These are phyloP conservation scores for Cyclotella cryptica DNA, from an alignment of 108 stramenopile species.

Conservation along the genomic window DNA sequence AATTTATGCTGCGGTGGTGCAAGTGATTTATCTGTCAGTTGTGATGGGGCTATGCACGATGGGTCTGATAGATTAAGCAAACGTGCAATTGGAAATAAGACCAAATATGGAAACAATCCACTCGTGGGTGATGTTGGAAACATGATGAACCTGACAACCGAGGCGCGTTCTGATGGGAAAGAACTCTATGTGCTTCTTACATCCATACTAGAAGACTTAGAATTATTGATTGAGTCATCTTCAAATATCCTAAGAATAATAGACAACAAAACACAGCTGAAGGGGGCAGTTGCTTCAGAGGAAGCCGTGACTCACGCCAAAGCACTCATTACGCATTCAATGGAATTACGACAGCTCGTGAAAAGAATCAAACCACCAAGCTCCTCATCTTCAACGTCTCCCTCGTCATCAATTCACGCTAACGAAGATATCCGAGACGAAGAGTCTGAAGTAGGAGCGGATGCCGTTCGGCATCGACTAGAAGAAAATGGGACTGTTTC, in stretches of 20 bases:
- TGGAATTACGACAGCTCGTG: conserved; percentile 63
- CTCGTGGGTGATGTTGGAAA: conserved; percentile 81
- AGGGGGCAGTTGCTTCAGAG: conserved; percentile 4
- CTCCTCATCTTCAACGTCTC: conserved; percentile 5
- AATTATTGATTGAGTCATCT: conserved; percentile 44
- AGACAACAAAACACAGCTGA: conserved; percentile 27
- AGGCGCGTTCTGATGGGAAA: conserved; percentile 69
- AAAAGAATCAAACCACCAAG: conserved; percentile 57
- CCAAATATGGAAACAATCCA: conserved; percentile 70
- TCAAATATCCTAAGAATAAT: conserved; percentile 21
- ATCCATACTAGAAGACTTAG: conserved; percentile 53
- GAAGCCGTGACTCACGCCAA: conserved; percentile 38
- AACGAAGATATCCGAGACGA: conserved; percentile 43
- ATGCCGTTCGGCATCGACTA: conserved; percentile 65
- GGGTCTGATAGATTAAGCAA: neutral
- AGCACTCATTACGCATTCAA: conserved; percentile 41
- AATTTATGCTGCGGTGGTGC: conserved; percentile 48
- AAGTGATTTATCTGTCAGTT: neutral
- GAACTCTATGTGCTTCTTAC: conserved; percentile 55
- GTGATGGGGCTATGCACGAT: neutral
- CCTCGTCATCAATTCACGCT: neutral
- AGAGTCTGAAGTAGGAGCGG: conserved; percentile 48
- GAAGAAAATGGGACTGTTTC: conserved; percentile 50
- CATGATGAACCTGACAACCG: conserved; percentile 53
- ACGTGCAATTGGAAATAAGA: neutral